Evolutionary conservation across 1,284 basidiomycete genomes (phyloP), one percentile per base, ranked within the genome.

Genomic region (Ganoderma resinaceum): DNA sequence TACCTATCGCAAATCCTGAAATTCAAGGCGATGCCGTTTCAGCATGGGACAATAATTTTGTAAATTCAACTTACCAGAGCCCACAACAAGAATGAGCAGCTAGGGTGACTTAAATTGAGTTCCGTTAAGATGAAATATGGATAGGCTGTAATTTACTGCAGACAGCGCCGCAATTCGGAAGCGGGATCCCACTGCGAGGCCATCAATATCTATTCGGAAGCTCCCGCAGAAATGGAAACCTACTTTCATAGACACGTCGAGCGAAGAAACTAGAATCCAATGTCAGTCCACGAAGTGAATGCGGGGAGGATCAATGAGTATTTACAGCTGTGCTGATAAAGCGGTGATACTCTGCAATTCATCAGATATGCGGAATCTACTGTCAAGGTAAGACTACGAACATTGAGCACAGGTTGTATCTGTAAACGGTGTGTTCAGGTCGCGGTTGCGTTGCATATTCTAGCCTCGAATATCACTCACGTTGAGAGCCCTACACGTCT

Each of bases 361-460:
- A 14, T 61, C 38, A 61, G 59, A 26, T 23, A 18, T 16, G n/a
- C 3, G 18, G 1, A 23, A 33, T 6, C 20, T 5, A 29, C 11
- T n/a, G 26, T 16, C 8, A 31, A 5, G 33, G 31, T 26, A 31
- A 31, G 29, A 6, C 6, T 8, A 63, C 66, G 49, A n/a, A 63
- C 66, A 49, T 63, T 40, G 23, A 67, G n/a, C 8, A 67, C 38
- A 9, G 66, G 66, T 18, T 63, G 31, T 26, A 62, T 62, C 66
- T 63, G 23, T 6, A 8, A n/a, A 3, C 14, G 26, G 43, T 0
- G 40, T 8, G 2, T 46, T 31, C 33, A 61, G 20, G 43, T 46
- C 43, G 11, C 61, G 7, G 5, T 52, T 12, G 40, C 6, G 18
- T 18, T 23, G 9, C 1, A 46, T 8, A 18, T 42, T 3, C 55